Base-by-base conservation (phyloP, 164 flowering plant genomes). In the Chloranthus sessilifolius region DNA sequence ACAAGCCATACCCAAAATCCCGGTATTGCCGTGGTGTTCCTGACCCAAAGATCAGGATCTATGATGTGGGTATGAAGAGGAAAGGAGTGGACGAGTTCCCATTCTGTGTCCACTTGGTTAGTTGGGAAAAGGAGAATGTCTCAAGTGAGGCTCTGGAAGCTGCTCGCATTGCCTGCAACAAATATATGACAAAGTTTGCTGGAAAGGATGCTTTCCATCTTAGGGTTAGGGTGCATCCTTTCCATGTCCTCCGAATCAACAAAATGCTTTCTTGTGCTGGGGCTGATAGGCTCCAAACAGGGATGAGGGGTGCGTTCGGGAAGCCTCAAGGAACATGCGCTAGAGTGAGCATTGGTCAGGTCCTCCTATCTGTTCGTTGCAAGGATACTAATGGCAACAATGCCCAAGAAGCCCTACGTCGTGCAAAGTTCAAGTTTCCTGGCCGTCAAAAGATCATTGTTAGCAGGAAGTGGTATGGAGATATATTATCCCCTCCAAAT, bases 201-300 rank as follows among this genome's bases (percentile, higher is more conserved):
- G 82, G 85, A 4, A 79, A 79, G 58, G 85, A 79, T 56, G 76
- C 82, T 5, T 79, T 79, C 74, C 85, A 79, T 45, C 58, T 79
- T 51, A 57, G 85, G 29, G 82, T 79, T 27, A 60, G 81, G 41
- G 84, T 79, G 3, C 84, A 79, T 27, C 84, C 81, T 19, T 79
- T 79, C 73, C 85, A 79, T 69, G 85, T 79, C 26, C 40, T 79
- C 56, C 70, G 85, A 0, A 79, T 79, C 70, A 77, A 77, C 74
- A 79, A 79, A 64, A 79, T 79, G 85, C 78, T 79, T 44, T 79
- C 85, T 1, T 79, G 85, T 66, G 85, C 85, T 40, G 85, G 85
- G 40, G 85, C 85, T 61, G 82, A 77, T 74, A 72, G 85, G 64
- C 82, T 79, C 47, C 85, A 79, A 50, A 79, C 85, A 35, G 85